Percentiles rank a stretch among this genome's conserved stretches.
These are phyloP conservation scores for Lizonia empirigonia DNA, from an alignment of 2,329 filamentous ascomycete species.

Conservation along the genomic window DNA sequence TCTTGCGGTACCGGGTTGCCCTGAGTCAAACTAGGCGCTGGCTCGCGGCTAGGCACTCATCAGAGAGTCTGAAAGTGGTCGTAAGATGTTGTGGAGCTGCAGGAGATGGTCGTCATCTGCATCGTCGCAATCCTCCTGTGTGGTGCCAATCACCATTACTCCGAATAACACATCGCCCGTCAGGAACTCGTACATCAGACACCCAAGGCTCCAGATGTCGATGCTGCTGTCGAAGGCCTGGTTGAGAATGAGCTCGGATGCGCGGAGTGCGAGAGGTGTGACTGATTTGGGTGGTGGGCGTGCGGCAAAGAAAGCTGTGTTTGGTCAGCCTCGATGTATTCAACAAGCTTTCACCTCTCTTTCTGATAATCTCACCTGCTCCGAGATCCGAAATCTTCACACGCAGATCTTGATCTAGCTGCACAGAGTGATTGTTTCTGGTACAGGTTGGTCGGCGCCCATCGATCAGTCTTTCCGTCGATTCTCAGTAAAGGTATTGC, in stretches of 20 bases:
- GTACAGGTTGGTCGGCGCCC: constrained; percentile 38
- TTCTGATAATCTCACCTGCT: neutral
- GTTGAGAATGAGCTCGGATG: constrained; percentile 41
- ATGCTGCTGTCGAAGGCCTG: constrained; percentile 38
- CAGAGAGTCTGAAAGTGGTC: constrained; percentile 33
- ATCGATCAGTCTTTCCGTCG: constrained; percentile 36
- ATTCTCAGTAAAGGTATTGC: constrained; percentile 26
- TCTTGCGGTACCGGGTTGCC: neutral
- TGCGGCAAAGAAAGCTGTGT: neutral
- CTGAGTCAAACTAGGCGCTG: constrained; percentile 28
- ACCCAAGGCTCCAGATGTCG: constrained; percentile 45
- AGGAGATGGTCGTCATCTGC: constrained; percentile 36
- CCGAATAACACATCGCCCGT: constrained; percentile 30
- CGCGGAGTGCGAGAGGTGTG: constrained; percentile 35
- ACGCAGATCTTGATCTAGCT: constrained; percentile 17
- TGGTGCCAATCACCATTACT: constrained; percentile 23
- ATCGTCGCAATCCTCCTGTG: constrained; percentile 13
- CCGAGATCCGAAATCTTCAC: neutral
- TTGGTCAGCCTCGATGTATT: neutral
- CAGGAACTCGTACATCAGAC: constrained; percentile 42
- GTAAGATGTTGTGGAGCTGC: constrained; percentile 31
- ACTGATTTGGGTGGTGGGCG: constrained; percentile 19
- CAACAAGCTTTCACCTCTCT: neutral
- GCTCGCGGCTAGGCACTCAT: constrained; percentile 32
- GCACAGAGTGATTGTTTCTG: constrained; percentile 36